Conservation (phyloP, 176 grass and related monocot species). For the Lolium rigidum region DNA sequence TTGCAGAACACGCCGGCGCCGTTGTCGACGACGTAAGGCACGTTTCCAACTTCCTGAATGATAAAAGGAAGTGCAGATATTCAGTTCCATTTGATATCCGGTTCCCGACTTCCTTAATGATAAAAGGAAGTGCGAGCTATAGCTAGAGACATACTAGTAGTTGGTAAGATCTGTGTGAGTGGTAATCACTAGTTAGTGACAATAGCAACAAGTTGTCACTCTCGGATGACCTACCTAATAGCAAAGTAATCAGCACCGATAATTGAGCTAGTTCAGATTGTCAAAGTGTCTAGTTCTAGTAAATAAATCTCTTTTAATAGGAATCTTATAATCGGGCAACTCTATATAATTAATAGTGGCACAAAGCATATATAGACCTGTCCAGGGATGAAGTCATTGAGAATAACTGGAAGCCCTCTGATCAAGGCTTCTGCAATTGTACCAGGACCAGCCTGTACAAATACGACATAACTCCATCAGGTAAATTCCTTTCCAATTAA, state of each 20-base stretch:
- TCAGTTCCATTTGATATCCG: neutral
- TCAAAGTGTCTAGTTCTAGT: neutral
- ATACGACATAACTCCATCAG: slow-evolving; percentile 4
- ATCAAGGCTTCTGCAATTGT: slow-evolving; percentile 91
- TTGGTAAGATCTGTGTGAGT: neutral
- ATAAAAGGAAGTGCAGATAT: neutral
- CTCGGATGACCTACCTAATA: too few relatives aligned
- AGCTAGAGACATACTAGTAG: neutral
- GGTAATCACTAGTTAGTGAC: too few relatives aligned
- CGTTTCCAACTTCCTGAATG: slow-evolving; percentile 77
- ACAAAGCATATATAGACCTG: slow-evolving; percentile 50
- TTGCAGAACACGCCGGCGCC: slow-evolving; percentile 76
- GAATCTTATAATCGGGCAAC: neutral
- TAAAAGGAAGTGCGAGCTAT: neutral
- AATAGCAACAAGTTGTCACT: too few relatives aligned
- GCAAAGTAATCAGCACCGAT: neutral
- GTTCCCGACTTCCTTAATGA: slow-evolving; percentile 76
- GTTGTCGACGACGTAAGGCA: slow-evolving; percentile 85
- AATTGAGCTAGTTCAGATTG: neutral
- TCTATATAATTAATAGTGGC: neutral
- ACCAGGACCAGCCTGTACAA: slow-evolving; percentile 81
- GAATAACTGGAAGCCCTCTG: slow-evolving; percentile 80
- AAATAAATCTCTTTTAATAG: too few relatives aligned
- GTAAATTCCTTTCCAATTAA: neutral
- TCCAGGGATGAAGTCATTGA: slow-evolving; percentile 91